Evolutionary conservation across 257 asterid species (phyloP).

Genomic region (Sherardia arvensis): DNA sequence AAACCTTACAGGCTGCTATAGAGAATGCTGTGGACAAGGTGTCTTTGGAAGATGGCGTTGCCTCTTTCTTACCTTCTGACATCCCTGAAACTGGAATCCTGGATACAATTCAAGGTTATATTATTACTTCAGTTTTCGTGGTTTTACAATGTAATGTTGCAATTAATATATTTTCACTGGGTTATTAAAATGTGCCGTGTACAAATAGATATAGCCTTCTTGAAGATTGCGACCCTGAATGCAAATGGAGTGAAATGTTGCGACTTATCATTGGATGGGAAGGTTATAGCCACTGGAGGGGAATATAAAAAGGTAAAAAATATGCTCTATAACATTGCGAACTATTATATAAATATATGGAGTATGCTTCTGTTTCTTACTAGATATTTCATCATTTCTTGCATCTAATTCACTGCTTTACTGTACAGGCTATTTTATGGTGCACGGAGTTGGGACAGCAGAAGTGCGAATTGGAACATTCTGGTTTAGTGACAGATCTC

Average conservation of each 20-base stretch:
- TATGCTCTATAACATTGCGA: too few species aligned
- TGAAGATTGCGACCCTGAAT: slow-evolving; percentile 17
- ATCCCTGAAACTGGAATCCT: slow-evolving; percentile 11
- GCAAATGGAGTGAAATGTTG: slow-evolving; percentile 17
- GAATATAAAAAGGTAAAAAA: slow-evolving; percentile 17
- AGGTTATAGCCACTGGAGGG: slow-evolving; percentile 24
- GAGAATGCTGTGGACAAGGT: slow-evolving; percentile 12
- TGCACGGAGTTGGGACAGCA: slow-evolving; percentile 21
- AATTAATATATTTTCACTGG: background rate
- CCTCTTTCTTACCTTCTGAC: slow-evolving; percentile 14
- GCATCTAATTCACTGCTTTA: background rate
- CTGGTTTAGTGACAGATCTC: slow-evolving; percentile 24
- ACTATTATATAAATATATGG: background rate
- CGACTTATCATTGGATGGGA: slow-evolving; percentile 24
- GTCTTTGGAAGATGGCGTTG: slow-evolving; percentile 16
- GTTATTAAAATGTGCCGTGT: background rate
- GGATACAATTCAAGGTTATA: slow-evolving; percentile 18
- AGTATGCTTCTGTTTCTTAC: background rate
- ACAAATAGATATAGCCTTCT: slow-evolving; percentile 12
- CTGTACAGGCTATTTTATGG: slow-evolving; percentile 23
- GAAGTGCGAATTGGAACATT: slow-evolving; percentile 18
- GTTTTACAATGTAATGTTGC: background rate
- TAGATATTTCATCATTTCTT: background rate
- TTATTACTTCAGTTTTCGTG: background rate
- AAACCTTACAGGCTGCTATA: slow-evolving; percentile 18